Percentiles rank a stretch among this genome's conserved stretches.
phyloP scores from a whole-genome alignment of 768 basidiomycete genomes.

The Epithele typhae region DNA sequence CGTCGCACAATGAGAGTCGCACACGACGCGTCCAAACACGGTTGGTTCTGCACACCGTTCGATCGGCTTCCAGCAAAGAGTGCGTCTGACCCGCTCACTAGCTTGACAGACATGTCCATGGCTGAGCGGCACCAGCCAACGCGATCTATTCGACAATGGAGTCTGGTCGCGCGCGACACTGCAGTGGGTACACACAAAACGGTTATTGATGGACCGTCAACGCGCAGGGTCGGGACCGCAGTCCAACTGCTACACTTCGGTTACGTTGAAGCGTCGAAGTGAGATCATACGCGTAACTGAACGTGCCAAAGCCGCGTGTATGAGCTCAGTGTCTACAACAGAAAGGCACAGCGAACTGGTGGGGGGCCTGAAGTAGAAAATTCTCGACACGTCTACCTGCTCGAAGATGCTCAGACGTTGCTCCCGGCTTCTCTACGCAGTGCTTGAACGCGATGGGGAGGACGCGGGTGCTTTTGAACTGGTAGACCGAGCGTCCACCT shows the following conservation, averaged over 20 bases:
- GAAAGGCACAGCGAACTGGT: background rate
- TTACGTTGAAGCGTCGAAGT: constrained; percentile 96
- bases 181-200: constrained; percentile 95
- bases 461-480: constrained; percentile 89
- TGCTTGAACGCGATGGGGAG: constrained; percentile 73
- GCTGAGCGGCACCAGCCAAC: constrained; percentile 89
- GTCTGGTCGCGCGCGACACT: constrained; percentile 38
- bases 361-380: constrained; percentile 96
- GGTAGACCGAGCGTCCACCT: constrained; percentile 94
- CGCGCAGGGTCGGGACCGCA: constrained; percentile 37
- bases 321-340: background rate
- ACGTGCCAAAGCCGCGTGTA: background rate
- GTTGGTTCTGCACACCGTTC: constrained; percentile 75
- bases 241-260: constrained; percentile 68
- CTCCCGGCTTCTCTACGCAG: constrained; percentile 81
- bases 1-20: constrained; percentile 93
- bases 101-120: constrained; percentile 99
- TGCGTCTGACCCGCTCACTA: constrained; percentile 54
- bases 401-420: constrained; percentile 88
- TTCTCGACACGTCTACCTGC: constrained; percentile 97
- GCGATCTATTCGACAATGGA: constrained; percentile 43
- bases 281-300: constrained; percentile 92
- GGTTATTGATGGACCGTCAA: constrained; percentile 72
- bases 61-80: background rate
- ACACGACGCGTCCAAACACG: constrained; percentile 84